Evolutionary conservation across 192 early-diverging fungal species (phyloP).

Genomic region (Podila epicladia): DNA sequence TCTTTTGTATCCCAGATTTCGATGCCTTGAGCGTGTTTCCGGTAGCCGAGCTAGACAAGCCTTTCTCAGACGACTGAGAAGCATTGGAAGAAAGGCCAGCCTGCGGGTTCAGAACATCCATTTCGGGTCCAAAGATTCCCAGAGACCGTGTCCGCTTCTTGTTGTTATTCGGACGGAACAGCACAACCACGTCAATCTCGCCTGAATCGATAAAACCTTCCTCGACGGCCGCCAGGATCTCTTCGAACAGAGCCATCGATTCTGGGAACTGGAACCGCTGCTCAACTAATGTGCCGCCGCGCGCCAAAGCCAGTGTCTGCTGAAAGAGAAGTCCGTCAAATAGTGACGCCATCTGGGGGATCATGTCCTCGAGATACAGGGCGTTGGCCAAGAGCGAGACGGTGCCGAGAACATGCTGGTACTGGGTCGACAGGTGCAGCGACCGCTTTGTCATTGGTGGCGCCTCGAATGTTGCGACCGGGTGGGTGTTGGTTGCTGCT

Average conservation of each 20-base stretch:
- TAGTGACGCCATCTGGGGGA: slow-evolving; percentile 18
- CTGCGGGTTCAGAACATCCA: slow-evolving; percentile 35
- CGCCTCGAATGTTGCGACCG: slow-evolving; percentile 16
- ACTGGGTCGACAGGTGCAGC: slow-evolving; percentile 56
- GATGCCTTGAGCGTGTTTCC: slow-evolving; percentile 4
- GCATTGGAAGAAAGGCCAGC: neutral
- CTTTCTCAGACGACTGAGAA: neutral
- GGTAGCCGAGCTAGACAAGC: neutral
- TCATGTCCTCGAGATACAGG: slow-evolving; percentile 42
- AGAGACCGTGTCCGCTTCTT: slow-evolving; percentile 6
- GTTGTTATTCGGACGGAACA: slow-evolving; percentile 21
- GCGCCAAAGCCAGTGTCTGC: slow-evolving; percentile 37
- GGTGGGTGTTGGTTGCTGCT: neutral
- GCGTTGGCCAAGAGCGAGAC: slow-evolving; percentile 51
- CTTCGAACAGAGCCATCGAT: slow-evolving; percentile 25
- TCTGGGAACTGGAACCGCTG: slow-evolving; percentile 29
- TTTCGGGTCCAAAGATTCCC: slow-evolving; percentile 48
- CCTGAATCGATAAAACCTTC: slow-evolving; percentile 45
- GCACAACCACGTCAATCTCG: slow-evolving; percentile 47
- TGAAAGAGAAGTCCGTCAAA: slow-evolving; percentile 52
- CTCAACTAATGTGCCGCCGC: slow-evolving; percentile 46
- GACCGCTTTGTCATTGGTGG: slow-evolving; percentile 51
- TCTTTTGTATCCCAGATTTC: slow-evolving; percentile 36
- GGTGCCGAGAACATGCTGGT: slow-evolving; percentile 49
- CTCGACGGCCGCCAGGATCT: slow-evolving; percentile 38